phyloP scores from a whole-genome alignment of 805 yeast genomes.

The Metschnikowia kofuensis region DNA sequence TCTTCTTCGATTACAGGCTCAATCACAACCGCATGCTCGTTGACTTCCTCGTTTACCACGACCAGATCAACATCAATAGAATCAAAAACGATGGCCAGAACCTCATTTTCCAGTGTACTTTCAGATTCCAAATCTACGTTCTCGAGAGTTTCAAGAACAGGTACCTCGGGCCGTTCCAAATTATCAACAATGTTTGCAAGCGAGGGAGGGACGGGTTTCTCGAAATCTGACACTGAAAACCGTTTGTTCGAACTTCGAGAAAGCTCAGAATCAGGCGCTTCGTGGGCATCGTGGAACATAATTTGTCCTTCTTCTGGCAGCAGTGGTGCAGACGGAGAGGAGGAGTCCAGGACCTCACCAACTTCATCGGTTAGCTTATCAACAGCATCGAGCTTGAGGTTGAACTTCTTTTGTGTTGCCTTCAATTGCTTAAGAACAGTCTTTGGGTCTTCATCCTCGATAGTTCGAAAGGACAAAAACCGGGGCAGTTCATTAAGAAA shows the following conservation, averaged over 20 bases:
- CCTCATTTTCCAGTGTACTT: not conserved
- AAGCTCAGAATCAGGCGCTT: too few relatives aligned
- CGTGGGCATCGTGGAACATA: not conserved
- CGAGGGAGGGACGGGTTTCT: not conserved
- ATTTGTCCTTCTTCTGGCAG: not conserved
- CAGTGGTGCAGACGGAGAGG: not conserved
- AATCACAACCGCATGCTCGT: constrained; percentile 1
- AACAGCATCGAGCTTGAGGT: constrained; percentile 14
- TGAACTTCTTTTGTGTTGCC: constrained; percentile 13
- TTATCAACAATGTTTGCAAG: not conserved
- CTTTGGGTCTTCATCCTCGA: constrained; percentile 10
- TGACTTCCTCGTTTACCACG: not conserved
- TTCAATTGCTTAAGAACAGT: constrained; percentile 11
- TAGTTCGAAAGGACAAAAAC: constrained; percentile 12
- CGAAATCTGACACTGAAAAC: too few relatives aligned
- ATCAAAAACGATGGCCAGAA: not conserved
- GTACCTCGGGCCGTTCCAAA: constrained; percentile 7
- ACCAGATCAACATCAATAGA: not conserved
- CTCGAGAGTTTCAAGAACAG: not conserved
- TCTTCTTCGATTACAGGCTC: constrained; percentile 12
- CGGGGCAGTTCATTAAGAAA: not conserved
- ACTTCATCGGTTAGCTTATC: constrained; percentile 11
- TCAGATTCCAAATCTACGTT: not conserved
- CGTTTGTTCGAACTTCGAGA: too few relatives aligned
- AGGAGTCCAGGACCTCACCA: constrained; percentile 9